Conservation (phyloP, 1,139 yeast genomes). For the Pichia norvegensis region DNA sequence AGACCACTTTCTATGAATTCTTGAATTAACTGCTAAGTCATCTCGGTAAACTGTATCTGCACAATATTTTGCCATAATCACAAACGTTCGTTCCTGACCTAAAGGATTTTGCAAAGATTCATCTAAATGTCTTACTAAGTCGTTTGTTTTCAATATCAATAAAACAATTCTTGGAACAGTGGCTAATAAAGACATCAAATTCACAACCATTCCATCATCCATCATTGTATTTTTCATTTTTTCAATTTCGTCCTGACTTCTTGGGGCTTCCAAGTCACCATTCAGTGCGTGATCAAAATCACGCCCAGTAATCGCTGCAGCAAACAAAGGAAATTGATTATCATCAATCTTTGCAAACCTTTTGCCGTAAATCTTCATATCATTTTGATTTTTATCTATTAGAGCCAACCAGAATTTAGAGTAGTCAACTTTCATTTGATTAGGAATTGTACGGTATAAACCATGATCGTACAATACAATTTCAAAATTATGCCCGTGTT, state of each 20-base stretch:
- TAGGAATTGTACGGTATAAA: conserved; percentile 75
- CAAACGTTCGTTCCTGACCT: conserved; percentile 81
- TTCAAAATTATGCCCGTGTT: conserved; percentile 70
- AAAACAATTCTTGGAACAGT: conserved; percentile 80
- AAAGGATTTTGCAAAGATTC: conserved; percentile 75
- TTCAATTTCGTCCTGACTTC: conserved; percentile 51
- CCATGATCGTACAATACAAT: conserved; percentile 93
- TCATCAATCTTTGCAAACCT: conserved; percentile 77
- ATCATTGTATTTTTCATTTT: conserved; percentile 59
- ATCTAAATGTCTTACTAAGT: conserved; percentile 80
- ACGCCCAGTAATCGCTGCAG: conserved; percentile 93
- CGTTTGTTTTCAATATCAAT: conserved; percentile 86
- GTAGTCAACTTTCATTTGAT: conserved; percentile 70
- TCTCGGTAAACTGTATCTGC: conserved; percentile 73
- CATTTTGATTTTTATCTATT: conserved; percentile 56
- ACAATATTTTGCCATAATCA: conserved; percentile 86
- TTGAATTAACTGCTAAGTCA: conserved; percentile 37
- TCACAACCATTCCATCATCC: conserved; percentile 57
- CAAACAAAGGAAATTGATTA: conserved; percentile 71
- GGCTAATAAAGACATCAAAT: conserved; percentile 72
- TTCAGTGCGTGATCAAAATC: conserved; percentile 67
- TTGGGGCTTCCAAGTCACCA: conserved; percentile 49
- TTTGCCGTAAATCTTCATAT: conserved; percentile 67
- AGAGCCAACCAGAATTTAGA: conserved; percentile 91
- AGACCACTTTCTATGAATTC: conserved; percentile 33